Conservation (phyloP, 2,329 filamentous ascomycete genomes). For the Corynespora cassiicola region DNA sequence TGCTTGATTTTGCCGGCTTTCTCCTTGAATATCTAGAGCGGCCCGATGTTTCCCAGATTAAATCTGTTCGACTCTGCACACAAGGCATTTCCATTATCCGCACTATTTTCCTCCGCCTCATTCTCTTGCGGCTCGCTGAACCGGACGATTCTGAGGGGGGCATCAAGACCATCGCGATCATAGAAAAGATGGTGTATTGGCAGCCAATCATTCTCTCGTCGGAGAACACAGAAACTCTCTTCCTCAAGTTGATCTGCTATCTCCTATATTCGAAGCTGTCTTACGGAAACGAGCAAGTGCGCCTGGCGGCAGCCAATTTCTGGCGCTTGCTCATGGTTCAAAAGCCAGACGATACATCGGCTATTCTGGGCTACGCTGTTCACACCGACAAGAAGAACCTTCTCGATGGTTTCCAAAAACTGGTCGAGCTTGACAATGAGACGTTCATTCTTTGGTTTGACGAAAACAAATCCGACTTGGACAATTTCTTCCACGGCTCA, state of each 20-base stretch:
- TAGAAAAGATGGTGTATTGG: slow-evolving; percentile 93
- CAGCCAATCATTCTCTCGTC: slow-evolving; percentile 86
- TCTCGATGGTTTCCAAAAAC: slow-evolving; percentile 77
- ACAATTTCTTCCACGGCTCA: slow-evolving; percentile 80
- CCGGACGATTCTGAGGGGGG: slow-evolving; percentile 72
- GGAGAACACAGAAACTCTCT: slow-evolving; percentile 79
- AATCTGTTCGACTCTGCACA: slow-evolving; percentile 89
- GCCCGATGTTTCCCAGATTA: slow-evolving; percentile 79
- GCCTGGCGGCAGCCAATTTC: slow-evolving; percentile 79
- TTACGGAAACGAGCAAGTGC: slow-evolving; percentile 70
- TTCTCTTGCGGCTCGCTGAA: slow-evolving; percentile 83
- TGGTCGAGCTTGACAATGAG: slow-evolving; percentile 88
- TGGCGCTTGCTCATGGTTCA: slow-evolving; percentile 94
- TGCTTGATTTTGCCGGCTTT: slow-evolving; percentile 85
- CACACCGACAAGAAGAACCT: slow-evolving; percentile 74
- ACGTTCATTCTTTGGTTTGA: slow-evolving; percentile 90
- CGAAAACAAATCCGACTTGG: slow-evolving; percentile 77
- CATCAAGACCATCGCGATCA: slow-evolving; percentile 70
- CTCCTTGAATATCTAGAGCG: slow-evolving; percentile 88
- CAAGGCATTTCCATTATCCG: slow-evolving; percentile 81
- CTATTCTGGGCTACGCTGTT: slow-evolving; percentile 75
- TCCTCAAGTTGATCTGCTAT: slow-evolving; percentile 87
- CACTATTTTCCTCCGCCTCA: slow-evolving; percentile 76
- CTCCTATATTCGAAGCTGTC: slow-evolving; percentile 89
- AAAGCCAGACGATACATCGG: slow-evolving; percentile 81